A percentile compares a stretch with the other conserved stretches of the same genome.
phyloP scores from a whole-genome alignment of 768 basidiomycete genomes.

The Pisolithus orientalis region DNA sequence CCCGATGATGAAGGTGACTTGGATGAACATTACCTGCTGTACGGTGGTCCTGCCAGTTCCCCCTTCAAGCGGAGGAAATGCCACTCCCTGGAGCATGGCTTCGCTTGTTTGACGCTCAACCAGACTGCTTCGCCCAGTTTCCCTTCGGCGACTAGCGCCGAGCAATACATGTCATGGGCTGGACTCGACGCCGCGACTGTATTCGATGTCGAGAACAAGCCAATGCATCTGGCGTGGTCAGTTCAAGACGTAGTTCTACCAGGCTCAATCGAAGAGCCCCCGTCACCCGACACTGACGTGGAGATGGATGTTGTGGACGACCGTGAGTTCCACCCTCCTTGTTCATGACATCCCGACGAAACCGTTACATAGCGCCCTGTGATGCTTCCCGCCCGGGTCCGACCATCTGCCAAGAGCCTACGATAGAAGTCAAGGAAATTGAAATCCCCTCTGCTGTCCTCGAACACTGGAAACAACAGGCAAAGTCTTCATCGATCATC shows the following conservation, averaged over 20 bases:
- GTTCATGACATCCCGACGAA: not conserved
- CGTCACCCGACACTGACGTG: conserved; percentile 39
- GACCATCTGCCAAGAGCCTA: conserved; percentile 12
- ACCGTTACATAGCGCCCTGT: not conserved
- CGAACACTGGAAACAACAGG: conserved; percentile 35
- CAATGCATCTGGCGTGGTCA: conserved; percentile 1
- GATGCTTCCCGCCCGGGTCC: not conserved
- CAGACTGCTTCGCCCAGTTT: not conserved
- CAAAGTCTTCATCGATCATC: conserved; percentile 18
- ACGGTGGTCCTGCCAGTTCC: conserved; percentile 15
- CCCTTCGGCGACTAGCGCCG: not conserved
- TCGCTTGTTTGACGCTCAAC: conserved; percentile 44
- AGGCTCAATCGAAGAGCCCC: conserved; percentile 37
- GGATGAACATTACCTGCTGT: conserved; percentile 6
- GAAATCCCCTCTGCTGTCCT: conserved; percentile 42
- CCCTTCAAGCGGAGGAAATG: conserved; percentile 46
- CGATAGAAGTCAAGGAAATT: conserved; percentile 22
- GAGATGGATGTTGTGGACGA: conserved; percentile 68
- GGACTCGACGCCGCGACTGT: conserved; percentile 11
- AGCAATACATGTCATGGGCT: conserved; percentile 6
- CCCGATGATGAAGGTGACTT: conserved; percentile 14
- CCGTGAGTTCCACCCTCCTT: conserved; percentile 34
- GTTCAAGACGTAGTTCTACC: conserved; percentile 21
- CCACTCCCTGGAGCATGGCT: conserved; percentile 46
- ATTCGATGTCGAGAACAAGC: conserved; percentile 1